Conservation (phyloP, 805 yeast genomes). For the Candida caryicola region DNA sequence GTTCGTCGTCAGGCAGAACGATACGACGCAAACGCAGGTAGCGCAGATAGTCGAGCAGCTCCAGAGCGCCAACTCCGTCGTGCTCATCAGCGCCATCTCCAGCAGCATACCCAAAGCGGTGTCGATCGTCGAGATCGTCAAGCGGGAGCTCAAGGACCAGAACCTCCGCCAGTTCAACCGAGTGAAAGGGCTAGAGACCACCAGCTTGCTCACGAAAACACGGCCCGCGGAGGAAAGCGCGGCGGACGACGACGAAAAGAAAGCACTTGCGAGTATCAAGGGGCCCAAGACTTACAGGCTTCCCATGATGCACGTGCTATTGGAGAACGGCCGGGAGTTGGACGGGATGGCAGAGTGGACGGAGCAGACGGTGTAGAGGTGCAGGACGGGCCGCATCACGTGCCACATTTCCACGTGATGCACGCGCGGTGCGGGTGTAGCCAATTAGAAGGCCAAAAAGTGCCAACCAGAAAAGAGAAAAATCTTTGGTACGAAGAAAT, state of each 20-base stretch:
- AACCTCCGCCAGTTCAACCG: constrained; percentile 17
- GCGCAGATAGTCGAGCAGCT: constrained; percentile 11
- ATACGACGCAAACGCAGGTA: constrained; percentile 15
- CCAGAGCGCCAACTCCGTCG: constrained; percentile 5
- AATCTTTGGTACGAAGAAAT: constrained; percentile 9
- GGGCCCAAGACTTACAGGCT: constrained; percentile 21
- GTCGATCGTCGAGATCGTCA: constrained; percentile 19
- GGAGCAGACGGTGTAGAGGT: constrained; percentile 2
- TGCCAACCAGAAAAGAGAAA: not conserved
- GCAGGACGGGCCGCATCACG: too few species aligned
- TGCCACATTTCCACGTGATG: not conserved
- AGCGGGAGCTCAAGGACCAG: constrained; percentile 10
- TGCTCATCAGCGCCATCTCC: constrained; percentile 19
- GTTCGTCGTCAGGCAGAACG: constrained; percentile 14
- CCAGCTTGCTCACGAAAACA: constrained; percentile 8
- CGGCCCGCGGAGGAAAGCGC: not conserved
- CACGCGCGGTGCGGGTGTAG: constrained; percentile 5
- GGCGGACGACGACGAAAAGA: constrained; percentile 1
- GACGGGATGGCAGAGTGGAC: constrained; percentile 17
- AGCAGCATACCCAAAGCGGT: constrained; percentile 17
- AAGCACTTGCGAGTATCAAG: constrained; percentile 12
- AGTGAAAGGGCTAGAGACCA: constrained; percentile 13
- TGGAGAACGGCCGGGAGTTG: constrained; percentile 8
- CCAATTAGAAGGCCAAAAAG: constrained; percentile 10
- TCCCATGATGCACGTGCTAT: constrained; percentile 18